phyloP scores from a whole-genome alignment of 805 yeast species.

The Saturnispora hagleri region DNA sequence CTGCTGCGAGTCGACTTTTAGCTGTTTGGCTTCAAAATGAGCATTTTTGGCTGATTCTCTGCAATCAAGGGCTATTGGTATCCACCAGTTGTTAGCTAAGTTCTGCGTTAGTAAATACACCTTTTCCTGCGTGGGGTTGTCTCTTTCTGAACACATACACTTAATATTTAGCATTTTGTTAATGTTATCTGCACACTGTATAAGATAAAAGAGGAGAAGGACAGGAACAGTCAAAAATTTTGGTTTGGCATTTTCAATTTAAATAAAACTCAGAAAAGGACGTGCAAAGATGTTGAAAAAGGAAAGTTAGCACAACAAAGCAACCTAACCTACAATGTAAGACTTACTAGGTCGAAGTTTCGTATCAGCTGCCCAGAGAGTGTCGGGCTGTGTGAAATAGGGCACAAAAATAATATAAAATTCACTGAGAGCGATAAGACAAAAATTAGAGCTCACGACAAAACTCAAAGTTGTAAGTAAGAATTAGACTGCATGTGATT shows the following conservation, averaged over 20 bases:
- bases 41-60: conserved; percentile 8
- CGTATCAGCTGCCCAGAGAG: too few species aligned
- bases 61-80: conserved; percentile 6
- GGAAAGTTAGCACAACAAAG: neutral
- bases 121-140: neutral
- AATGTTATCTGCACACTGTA: neutral
- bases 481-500: too few species aligned
- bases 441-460: too few species aligned
- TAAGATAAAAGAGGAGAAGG: neutral
- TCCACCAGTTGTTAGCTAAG: conserved; percentile 3
- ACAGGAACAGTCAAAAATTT: neutral
- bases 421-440: too few species aligned
- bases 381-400: too few species aligned
- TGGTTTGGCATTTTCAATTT: neutral
- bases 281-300: neutral
- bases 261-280: neutral
- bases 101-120: neutral
- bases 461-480: too few species aligned
- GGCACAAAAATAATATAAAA: too few species aligned
- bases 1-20: conserved; percentile 47
- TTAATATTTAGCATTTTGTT: neutral
- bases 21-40: conserved; percentile 6
- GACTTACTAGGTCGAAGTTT: too few species aligned
- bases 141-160: neutral
- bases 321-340: neutral